Evolutionary conservation across 495 filamentous ascomycete species (phyloP), one percentile per base, ranked within the genome.

Genomic region (Penicillium egyptiacum): DNA sequence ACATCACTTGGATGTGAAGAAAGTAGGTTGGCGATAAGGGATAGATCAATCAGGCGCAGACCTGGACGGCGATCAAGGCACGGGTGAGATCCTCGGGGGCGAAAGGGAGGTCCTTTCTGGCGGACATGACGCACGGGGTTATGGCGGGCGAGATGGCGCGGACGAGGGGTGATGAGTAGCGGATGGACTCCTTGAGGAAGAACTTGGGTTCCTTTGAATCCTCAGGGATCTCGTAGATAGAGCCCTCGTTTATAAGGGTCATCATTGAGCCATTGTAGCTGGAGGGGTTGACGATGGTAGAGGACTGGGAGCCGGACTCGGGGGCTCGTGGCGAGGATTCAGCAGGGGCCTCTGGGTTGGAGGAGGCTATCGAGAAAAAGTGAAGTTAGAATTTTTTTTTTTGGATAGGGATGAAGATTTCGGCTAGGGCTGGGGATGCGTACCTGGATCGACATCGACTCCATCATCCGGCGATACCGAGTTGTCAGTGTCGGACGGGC

Each of bases 51-150:
- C 65, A 75, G 6, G 62, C 62, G 62, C 63, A 75, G 59, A 77
- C 63, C 58, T 73, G 74, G 56, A 79, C 68, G 46, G 72, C 70
- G 61, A 67, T 66, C 69, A 79, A 69, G 54, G 76, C 76, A 44
- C 71, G 70, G 26, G 67, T 63, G 61, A 79, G 60, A 56, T 77
- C 72, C n/a, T 76, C 69, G 0, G 76, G 72, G 8, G 70, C 50
- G 52, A 79, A 77, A 6, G 76, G 68, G 28, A 70, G 58, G 6
- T 59, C 62, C 25, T 63, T 69, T 26, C 69, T 67, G 40, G 68
- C 64, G 20, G 69, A 65, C 43, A 69, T 54, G 22, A 62, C 52
- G 39, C 48, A 51, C 42, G 61, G 55, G 30, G 65, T 55, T 26
- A 56, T n/a, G 58, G 62, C 45, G 45, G 73, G 69, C 12, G 75